A percentile compares a stretch with the other conserved stretches of the same genome.
phyloP scores from a whole-genome alignment of 106 monocot species.

The Dendrobium officinale region DNA sequence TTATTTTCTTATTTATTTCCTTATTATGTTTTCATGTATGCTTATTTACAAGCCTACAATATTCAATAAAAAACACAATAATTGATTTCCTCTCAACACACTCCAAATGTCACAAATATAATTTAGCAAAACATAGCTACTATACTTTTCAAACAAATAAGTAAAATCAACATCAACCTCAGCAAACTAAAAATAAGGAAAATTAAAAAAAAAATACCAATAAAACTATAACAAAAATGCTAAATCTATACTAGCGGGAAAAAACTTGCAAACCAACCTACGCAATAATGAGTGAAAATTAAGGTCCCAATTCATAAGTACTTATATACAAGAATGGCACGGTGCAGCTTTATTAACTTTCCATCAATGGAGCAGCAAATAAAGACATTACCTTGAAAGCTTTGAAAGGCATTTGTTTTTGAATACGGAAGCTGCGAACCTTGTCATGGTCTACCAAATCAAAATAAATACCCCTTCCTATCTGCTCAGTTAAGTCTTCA shows the following conservation, averaged over 20 bases:
- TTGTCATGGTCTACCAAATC: constrained; percentile 98
- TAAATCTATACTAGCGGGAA: background rate
- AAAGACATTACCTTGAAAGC: constrained; percentile 71
- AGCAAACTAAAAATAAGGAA: background rate
- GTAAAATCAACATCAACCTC: background rate
- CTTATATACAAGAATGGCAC: background rate
- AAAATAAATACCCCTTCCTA: constrained; percentile 94
- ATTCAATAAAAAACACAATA: too few relatives aligned
- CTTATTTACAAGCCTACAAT: too few relatives aligned
- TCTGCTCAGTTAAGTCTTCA: constrained; percentile 83
- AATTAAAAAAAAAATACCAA: background rate
- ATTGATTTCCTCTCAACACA: too few relatives aligned
- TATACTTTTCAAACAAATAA: background rate
- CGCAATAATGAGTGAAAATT: too few relatives aligned
- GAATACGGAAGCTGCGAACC: constrained; percentile 90
- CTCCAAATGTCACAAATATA: background rate
- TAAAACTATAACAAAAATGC: background rate
- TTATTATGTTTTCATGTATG: too few relatives aligned
- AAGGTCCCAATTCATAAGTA: background rate
- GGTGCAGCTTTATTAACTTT: background rate
- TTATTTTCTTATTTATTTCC: too few relatives aligned
- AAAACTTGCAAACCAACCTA: background rate
- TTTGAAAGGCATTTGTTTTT: constrained; percentile 79
- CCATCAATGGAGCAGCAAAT: background rate
- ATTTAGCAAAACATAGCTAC: background rate